A percentile compares a stretch with the other conserved stretches of the same genome.
Evolutionary conservation across 148 eudicot species (phyloP).

Genomic region (Arctostaphylos glauca): DNA sequence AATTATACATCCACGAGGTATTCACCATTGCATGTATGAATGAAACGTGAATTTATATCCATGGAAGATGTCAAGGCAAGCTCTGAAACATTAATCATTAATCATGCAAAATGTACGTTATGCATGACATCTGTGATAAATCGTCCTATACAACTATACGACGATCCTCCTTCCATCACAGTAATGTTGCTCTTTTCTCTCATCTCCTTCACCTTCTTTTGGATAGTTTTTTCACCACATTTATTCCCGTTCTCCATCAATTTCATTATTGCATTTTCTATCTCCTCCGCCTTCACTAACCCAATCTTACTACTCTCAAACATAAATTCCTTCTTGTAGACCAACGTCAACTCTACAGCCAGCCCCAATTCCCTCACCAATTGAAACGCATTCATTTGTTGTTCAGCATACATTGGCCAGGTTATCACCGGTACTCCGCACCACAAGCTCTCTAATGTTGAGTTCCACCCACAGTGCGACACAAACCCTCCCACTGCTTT

Average conservation of each 20-base stretch:
- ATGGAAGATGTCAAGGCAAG: too few species aligned
- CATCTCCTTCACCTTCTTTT: slow-evolving; percentile 15
- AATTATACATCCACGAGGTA: too few species aligned
- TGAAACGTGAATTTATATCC: too few species aligned
- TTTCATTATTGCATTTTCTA: slow-evolving; percentile 25
- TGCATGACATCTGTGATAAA: slow-evolving; percentile 20
- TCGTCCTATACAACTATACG: slow-evolving; percentile 10
- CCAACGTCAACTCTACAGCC: slow-evolving; percentile 31
- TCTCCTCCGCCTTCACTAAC: slow-evolving; percentile 25
- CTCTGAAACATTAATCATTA: too few species aligned
- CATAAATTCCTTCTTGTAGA: slow-evolving; percentile 4
- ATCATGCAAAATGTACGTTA: not conserved
- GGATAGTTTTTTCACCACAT: not conserved
- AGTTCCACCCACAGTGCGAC: slow-evolving; percentile 45
- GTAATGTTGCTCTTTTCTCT: slow-evolving; percentile 23
- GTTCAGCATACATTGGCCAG: slow-evolving; percentile 33
- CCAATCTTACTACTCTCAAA: not conserved
- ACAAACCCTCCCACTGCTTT: slow-evolving; percentile 28
- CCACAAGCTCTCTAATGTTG: slow-evolving; percentile 36
- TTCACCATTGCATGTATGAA: too few species aligned
- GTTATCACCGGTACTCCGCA: slow-evolving; percentile 30
- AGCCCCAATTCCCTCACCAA: slow-evolving; percentile 28
- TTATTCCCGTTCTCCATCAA: slow-evolving; percentile 12
- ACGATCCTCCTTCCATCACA: slow-evolving; percentile 26
- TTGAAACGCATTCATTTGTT: slow-evolving; percentile 31